Conservation (phyloP, 148 eudicot genomes). For the Beta vulgaris region DNA sequence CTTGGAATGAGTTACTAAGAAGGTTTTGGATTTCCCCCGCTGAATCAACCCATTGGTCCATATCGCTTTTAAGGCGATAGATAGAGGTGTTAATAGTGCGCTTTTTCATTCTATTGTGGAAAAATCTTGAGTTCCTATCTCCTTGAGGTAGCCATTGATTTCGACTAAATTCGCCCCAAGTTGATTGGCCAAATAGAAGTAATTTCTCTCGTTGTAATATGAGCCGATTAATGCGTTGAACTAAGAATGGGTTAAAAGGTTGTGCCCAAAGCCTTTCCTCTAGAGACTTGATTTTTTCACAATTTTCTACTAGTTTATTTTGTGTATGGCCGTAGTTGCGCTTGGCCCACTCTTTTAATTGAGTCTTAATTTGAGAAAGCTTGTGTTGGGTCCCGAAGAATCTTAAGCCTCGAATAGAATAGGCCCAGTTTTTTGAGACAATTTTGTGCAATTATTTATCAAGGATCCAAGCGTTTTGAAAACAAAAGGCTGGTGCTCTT, state of each 20-base stretch:
- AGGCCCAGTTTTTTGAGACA: background rate
- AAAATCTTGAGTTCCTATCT: background rate
- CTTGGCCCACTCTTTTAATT: background rate
- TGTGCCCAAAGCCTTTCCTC: background rate
- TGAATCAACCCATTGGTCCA: background rate
- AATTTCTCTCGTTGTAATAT: background rate
- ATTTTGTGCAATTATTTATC: background rate
- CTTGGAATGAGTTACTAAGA: background rate
- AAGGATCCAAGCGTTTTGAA: background rate
- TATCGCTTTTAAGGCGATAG: background rate
- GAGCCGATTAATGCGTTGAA: background rate
- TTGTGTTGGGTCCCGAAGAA: background rate
- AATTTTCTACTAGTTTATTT: background rate
- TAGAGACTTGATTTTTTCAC: background rate
- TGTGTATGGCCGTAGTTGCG: background rate
- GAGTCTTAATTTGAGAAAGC: background rate
- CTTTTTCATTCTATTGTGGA: background rate
- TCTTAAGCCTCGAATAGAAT: background rate
- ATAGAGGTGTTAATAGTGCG: background rate
- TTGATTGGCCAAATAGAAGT: background rate
- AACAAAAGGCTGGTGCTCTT: background rate
- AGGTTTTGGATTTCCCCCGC: background rate
- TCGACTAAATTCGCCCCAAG: background rate
- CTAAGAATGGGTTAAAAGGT: background rate
- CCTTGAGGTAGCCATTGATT: background rate